Evolutionary conservation across 139 green algal genomes (phyloP), one percentile per base, ranked within the genome.

Genomic region (Trebouxia sp.): DNA sequence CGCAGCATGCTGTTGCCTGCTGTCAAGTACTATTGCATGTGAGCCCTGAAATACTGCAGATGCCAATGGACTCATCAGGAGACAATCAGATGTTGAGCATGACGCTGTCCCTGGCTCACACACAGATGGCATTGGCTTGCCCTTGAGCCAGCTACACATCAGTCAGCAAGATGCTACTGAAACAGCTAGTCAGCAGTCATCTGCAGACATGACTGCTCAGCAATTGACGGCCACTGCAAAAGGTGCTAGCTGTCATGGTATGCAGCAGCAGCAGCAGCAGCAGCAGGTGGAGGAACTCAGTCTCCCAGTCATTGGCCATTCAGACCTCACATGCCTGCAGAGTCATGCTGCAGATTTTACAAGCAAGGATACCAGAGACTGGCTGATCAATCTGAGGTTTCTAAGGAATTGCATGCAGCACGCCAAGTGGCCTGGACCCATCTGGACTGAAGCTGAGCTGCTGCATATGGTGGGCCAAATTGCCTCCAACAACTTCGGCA

Each of bases 401-500:
- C 48, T 83, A 48, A 35, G 38, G 1, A 11, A 14, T 38, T 42
- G 32, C 9, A 48, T 80, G 75, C 48, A 43, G 48, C 75, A 65
- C 6, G 50, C 75, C 12, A 14, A 42, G 9, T 80, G 75, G 75
- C 43, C 43, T 9, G 74, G 74, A 0, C 7, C 28, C 9, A 28
- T 79, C 32, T 72, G 62, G 62, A 28, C 62, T 28, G 62, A 72
- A 41, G 38, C 47, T n/a, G 79, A 51, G 7, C 35, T 83, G 35
- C 48, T 83, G 48, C 5, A 39, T 17, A 58, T 72, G 30, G 66
- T 83, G 10, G 79, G 79, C 30, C 50, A 66, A 15, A 83, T 83
- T 22, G 48, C 12, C 38, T 37, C 47, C 4, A 83, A 83, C 50
- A 83, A 72, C 66, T 83, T 83, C 74, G 79, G 79, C 17, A 55